Evolutionary conservation across 805 yeast species (phyloP).

Genomic region (Ogataea minuta): DNA sequence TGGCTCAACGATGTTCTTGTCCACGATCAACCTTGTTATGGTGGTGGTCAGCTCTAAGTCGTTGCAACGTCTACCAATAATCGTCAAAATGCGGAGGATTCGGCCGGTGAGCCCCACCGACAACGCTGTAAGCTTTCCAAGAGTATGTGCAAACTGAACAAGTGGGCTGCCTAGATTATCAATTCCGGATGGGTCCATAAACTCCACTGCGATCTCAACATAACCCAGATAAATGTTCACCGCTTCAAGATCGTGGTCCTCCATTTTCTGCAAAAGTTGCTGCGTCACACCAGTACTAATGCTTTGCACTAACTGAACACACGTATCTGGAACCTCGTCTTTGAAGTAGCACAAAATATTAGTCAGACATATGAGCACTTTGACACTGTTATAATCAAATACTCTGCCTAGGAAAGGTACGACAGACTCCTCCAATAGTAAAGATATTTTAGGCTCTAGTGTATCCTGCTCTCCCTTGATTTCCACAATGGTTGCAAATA

Average conservation of each 20-base stretch:
- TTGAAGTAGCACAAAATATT: conserved; percentile 49
- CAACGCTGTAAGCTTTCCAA: conserved; percentile 9
- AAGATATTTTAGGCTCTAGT: conserved; percentile 12
- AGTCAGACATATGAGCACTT: conserved; percentile 65
- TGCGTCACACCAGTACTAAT: conserved; percentile 11
- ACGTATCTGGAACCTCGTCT: conserved; percentile 28
- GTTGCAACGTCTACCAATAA: conserved; percentile 25
- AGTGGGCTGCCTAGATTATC: conserved; percentile 2
- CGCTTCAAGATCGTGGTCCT: conserved; percentile 14
- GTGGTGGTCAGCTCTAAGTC: conserved; percentile 17
- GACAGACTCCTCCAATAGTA: conserved; percentile 15
- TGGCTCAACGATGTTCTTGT: conserved; percentile 23
- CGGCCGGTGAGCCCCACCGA: conserved; percentile 22
- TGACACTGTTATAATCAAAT: conserved; percentile 48
- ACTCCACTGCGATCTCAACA: conserved; percentile 15
- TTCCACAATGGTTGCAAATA: conserved; percentile 75
- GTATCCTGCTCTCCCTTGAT: conserved; percentile 30
- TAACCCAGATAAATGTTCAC: conserved; percentile 22
- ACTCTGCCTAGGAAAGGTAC: conserved; percentile 39
- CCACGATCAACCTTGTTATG: conserved; percentile 28
- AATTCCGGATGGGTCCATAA: conserved; percentile 7
- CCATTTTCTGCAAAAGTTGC: conserved; percentile 5
- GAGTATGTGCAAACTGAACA: conserved; percentile 1
- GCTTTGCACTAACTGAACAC: conserved; percentile 9
- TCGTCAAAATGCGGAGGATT: conserved; percentile 26